Conservation (phyloP, 1,284 basidiomycete genomes). For the Microbotryum violaceum region DNA sequence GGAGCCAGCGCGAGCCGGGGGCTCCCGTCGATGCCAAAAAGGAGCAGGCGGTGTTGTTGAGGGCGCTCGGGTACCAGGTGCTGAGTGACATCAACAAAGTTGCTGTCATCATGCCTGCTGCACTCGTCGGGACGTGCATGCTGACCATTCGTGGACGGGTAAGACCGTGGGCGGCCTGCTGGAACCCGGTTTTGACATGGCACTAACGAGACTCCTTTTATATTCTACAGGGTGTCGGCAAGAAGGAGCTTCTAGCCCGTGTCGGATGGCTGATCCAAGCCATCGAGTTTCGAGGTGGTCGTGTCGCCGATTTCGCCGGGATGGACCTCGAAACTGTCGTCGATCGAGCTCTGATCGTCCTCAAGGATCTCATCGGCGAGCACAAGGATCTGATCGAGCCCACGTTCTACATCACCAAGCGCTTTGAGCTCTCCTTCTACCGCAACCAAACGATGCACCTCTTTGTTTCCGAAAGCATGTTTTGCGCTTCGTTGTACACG, state of each 20-base stretch:
- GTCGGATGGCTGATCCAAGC: constrained; percentile 38
- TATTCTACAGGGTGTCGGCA: constrained; percentile 37
- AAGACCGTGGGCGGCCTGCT: neutral
- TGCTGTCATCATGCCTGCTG: constrained; percentile 42
- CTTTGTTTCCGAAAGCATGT: constrained; percentile 27
- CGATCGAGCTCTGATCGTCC: constrained; percentile 34
- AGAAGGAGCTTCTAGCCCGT: constrained; percentile 38
- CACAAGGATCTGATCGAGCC: constrained; percentile 39
- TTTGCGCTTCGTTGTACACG: constrained; percentile 35
- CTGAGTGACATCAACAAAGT: constrained; percentile 42
- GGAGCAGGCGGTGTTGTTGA: constrained; percentile 36
- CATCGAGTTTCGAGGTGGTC: constrained; percentile 39
- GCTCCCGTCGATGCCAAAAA: constrained; percentile 12
- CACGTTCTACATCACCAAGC: constrained; percentile 38
- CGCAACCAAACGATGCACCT: constrained; percentile 39
- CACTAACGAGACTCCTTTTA: neutral
- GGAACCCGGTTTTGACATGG: neutral
- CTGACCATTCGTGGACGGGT: constrained; percentile 40
- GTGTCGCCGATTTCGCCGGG: constrained; percentile 39
- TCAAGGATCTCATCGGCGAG: constrained; percentile 39
- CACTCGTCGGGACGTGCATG: constrained; percentile 40
- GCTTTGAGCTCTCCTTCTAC: constrained; percentile 42
- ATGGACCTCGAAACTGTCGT: constrained; percentile 29
- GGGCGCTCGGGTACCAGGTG: constrained; percentile 41
- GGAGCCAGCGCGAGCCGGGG: neutral